Conservation (phyloP, 148 eudicot species). For the Heliosperma pusillum region DNA sequence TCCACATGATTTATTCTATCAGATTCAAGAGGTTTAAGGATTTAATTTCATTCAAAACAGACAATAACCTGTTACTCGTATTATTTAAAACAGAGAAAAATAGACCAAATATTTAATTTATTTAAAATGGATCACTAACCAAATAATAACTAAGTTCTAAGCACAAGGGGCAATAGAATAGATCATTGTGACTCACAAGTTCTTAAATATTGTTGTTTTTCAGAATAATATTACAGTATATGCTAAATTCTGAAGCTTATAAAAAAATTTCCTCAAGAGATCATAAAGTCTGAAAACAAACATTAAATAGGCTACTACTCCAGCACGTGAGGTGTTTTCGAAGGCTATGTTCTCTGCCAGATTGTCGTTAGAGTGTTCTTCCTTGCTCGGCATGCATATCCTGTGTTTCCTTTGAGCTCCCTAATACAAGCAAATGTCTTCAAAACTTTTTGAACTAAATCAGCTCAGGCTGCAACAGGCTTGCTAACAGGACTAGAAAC, state of each 20-base stretch:
- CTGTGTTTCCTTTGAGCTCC: slow-evolving; percentile 15
- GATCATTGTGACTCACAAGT: not conserved
- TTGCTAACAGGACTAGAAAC: slow-evolving; percentile 55
- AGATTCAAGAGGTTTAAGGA: too few species aligned
- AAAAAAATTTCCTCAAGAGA: not conserved
- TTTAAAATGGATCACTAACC: not conserved
- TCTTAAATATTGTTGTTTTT: not conserved
- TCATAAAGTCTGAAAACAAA: slow-evolving; percentile 18
- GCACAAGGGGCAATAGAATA: too few species aligned
- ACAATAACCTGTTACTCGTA: too few species aligned
- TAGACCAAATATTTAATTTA: too few species aligned
- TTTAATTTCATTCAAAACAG: too few species aligned
- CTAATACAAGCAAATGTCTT: slow-evolving; percentile 30
- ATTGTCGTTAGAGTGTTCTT: not conserved
- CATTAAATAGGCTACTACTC: slow-evolving; percentile 11
- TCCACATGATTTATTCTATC: too few species aligned
- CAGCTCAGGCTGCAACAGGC: slow-evolving; percentile 69
- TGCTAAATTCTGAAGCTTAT: slow-evolving; percentile 2
- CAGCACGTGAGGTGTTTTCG: slow-evolving; percentile 8
- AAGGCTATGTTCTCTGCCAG: not conserved
- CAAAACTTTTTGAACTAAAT: slow-evolving; percentile 16
- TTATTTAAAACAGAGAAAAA: too few species aligned
- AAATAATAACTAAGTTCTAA: too few species aligned
- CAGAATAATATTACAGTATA: not conserved
- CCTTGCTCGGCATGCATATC: slow-evolving; percentile 6